Percentiles rank a stretch among this genome's conserved stretches.
These are phyloP conservation scores for Botrytis sinoallii DNA, from an alignment of 2,329 filamentous ascomycete species.

Conservation along the genomic window DNA sequence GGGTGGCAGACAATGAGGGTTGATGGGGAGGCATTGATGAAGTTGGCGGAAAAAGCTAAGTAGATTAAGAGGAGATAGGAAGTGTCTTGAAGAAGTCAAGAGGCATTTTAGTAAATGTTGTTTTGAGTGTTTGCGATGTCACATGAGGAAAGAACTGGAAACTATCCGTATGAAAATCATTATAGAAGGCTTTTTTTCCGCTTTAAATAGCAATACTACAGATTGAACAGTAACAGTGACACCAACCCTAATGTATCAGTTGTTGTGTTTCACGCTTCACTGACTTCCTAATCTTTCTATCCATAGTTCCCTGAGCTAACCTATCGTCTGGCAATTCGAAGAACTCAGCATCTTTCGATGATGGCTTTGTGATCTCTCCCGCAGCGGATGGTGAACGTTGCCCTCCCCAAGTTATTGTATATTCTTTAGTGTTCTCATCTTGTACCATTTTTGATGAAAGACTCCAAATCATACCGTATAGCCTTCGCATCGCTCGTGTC, in stretches of 20 bases:
- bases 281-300: background rate
- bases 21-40: slow-evolving; percentile 61
- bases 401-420: slow-evolving; percentile 47
- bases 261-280: background rate
- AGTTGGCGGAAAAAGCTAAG: slow-evolving; percentile 46
- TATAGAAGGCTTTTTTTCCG: background rate
- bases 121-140: background rate
- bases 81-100: background rate
- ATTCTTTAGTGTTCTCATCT: slow-evolving; percentile 34
- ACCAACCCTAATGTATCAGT: background rate
- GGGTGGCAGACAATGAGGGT: slow-evolving; percentile 77
- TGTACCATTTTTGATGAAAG: slow-evolving; percentile 44
- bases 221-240: background rate
- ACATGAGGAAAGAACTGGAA: background rate
- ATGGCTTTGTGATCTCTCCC: slow-evolving; percentile 34
- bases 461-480: slow-evolving; percentile 48
- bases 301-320: slow-evolving; percentile 36
- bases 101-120: background rate
- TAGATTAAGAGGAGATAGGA: background rate
- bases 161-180: background rate
- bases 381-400: slow-evolving; percentile 32
- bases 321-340: slow-evolving; percentile 43
- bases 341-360: slow-evolving; percentile 42
- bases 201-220: background rate
- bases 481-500: slow-evolving; percentile 44